These are phyloP conservation scores for Lachancea meyersii DNA, from an alignment of 805 yeast genomes.

Conservation along the genomic window DNA sequence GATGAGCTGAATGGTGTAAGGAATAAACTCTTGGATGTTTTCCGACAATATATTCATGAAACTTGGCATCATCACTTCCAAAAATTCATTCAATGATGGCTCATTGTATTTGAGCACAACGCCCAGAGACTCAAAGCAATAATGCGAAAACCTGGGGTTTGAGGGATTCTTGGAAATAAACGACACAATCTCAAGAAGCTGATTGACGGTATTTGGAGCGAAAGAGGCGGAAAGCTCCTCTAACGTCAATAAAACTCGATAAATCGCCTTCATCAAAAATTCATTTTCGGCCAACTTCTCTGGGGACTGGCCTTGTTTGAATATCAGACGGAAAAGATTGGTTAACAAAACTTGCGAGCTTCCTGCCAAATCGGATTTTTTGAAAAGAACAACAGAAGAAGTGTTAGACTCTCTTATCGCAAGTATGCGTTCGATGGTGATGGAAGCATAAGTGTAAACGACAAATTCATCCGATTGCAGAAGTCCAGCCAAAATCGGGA, in stretches of 20 bases:
- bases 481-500: slow-evolving; percentile 72
- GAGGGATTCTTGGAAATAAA: slow-evolving; percentile 85
- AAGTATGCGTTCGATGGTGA: slow-evolving; percentile 82
- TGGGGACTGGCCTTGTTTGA: slow-evolving; percentile 57
- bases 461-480: slow-evolving; percentile 64
- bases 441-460: slow-evolving; percentile 88
- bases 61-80: slow-evolving; percentile 54
- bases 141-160: slow-evolving; percentile 90
- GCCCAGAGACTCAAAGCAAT: slow-evolving; percentile 81
- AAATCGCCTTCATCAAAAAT: slow-evolving; percentile 79
- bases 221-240: slow-evolving; percentile 54
- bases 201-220: slow-evolving; percentile 46
- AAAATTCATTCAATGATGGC: slow-evolving; percentile 29
- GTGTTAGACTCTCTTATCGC: slow-evolving; percentile 56
- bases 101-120: slow-evolving; percentile 54
- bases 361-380: slow-evolving; percentile 63
- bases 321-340: slow-evolving; percentile 60
- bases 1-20: slow-evolving; percentile 87
- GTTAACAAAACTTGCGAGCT: slow-evolving; percentile 55
- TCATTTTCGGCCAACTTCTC: slow-evolving; percentile 94
- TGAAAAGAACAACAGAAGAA: slow-evolving; percentile 56
- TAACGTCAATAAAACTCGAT: slow-evolving; percentile 72
- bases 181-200: slow-evolving; percentile 61
- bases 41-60: slow-evolving; percentile 61
- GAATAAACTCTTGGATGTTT: slow-evolving; percentile 91